Evolutionary conservation across 805 yeast genomes (phyloP), one percentile per base, ranked within the genome.

Genomic region (Candida jianshihensis): DNA sequence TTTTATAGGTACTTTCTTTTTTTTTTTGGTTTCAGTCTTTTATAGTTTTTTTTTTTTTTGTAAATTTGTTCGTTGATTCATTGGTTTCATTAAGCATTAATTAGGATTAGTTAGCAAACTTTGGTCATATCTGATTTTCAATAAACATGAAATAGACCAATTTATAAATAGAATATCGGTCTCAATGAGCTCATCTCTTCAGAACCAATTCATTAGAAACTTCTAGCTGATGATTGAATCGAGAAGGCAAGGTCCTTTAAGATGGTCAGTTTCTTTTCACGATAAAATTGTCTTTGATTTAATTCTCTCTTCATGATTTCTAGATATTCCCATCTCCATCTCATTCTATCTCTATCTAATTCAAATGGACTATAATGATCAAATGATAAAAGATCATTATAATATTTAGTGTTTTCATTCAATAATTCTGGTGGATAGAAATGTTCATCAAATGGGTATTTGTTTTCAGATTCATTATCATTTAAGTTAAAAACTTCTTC

Each of bases 321-420:
- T 21, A 29, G 19, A 19, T 29, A 29, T 19, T 29, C 31, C 31
- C 31, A 29, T 29, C n/a, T 29, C 31, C 31, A 29, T 18, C 16
- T 29, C 21, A 19, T 29, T 13, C 19, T 29, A 4, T 29, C 16
- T 7, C 6, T 29, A 6, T 18, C 31, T 16, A 29, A 19, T 15
- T 26, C n/a, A 15, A 11, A 25, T 9, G 9, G 5, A 26, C 18
- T 24, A 11, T 9, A 24, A 11, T 11, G 26, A 11, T 24, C 26
- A 24, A 24, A 24, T 24, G 10, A n/a, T 5, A n/a, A 24, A 24
- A 11, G 14, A 7, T 11, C 26, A 24, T 11, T 12, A n/a, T 11
- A 24, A 21, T 21, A 8, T 21, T 20, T 20, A 20, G 22, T 20
- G 13, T 24, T 24, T 9, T 11, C 26, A 11, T 11, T 24, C 26